A percentile compares a stretch with the other conserved stretches of the same genome.
These are phyloP conservation scores for Aspergillus uvarum DNA, from an alignment of 2,329 filamentous ascomycete genomes.

Conservation along the genomic window DNA sequence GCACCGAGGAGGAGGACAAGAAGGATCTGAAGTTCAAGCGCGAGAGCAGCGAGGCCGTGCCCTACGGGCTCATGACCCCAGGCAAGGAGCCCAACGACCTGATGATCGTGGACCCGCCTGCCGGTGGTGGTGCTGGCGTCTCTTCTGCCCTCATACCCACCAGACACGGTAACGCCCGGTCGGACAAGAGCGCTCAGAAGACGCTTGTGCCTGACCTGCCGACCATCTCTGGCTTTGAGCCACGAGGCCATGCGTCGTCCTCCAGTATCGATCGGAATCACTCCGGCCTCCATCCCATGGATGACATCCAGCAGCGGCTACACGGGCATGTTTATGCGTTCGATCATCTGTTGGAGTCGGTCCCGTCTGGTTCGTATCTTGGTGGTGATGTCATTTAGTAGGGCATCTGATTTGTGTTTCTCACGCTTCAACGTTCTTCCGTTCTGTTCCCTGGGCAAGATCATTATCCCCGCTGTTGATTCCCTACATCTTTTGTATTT, in stretches of 20 bases:
- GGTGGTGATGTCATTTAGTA: neutral
- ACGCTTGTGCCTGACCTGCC: neutral
- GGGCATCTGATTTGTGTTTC: neutral
- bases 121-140: neutral
- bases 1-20: slow-evolving; percentile 5
- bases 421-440: too few species aligned
- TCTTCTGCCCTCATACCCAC: neutral
- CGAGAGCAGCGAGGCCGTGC: neutral
- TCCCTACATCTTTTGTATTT: too few species aligned
- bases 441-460: too few species aligned
- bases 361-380: neutral
- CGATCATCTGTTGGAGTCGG: neutral
- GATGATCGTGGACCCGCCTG: neutral
- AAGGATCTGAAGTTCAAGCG: slow-evolving; percentile 3
- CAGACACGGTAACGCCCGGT: neutral
- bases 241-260: neutral
- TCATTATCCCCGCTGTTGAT: too few species aligned
- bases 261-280: neutral
- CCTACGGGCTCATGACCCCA: neutral
- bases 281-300: neutral
- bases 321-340: neutral
- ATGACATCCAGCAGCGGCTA: neutral
- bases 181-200: neutral
- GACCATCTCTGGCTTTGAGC: neutral
- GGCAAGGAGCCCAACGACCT: neutral